Conservation (phyloP, 345 rosid genomes). For the Eucalyptus marginata region DNA sequence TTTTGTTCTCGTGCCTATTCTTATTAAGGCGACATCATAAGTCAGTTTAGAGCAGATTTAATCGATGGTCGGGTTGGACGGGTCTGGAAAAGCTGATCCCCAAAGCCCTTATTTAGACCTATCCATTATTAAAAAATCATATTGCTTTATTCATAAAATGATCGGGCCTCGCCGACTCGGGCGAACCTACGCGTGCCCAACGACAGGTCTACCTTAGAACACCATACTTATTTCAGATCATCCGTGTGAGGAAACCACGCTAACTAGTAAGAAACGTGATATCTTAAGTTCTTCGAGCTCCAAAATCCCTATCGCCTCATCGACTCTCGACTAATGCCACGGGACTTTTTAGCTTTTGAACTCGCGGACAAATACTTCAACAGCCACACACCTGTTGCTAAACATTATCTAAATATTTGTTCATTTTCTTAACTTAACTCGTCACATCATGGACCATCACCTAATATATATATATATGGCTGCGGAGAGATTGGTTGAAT, state of each 20-base stretch:
- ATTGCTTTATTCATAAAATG: not conserved
- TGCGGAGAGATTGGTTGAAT: not conserved
- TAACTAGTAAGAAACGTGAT: not conserved
- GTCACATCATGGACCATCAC: not conserved
- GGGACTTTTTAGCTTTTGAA: not conserved
- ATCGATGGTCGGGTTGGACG: not conserved
- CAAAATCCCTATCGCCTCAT: not conserved
- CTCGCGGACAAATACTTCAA: not conserved
- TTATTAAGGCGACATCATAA: not conserved
- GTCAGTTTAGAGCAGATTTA: not conserved
- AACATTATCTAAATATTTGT: not conserved
- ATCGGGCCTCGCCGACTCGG: not conserved
- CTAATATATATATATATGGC: not conserved
- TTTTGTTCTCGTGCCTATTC: not conserved
- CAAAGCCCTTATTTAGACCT: not conserved
- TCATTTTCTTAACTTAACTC: not conserved
- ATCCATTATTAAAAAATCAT: not conserved
- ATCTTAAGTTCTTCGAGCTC: not conserved
- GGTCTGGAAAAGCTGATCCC: not conserved
- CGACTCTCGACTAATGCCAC: not conserved
- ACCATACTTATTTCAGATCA: not conserved
- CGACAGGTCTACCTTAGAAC: not conserved
- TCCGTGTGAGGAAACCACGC: not conserved
- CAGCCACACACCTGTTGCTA: not conserved
- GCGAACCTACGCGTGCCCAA: not conserved